These are phyloP conservation scores for Fusarium sterilihyphosum DNA, from an alignment of 2,329 filamentous ascomycete species.

Conservation along the genomic window DNA sequence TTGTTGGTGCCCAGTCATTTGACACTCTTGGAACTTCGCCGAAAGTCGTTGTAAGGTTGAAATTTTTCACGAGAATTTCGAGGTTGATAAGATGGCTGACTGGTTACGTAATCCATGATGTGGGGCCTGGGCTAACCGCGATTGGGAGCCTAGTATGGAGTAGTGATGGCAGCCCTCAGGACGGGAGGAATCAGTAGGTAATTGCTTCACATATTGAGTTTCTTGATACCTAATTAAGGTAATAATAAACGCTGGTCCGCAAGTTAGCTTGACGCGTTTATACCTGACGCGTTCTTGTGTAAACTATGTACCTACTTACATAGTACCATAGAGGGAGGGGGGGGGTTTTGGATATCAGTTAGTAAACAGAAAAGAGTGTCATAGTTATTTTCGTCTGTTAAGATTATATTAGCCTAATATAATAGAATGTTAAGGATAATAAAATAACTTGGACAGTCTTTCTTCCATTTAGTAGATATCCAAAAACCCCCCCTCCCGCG, in stretches of 20 bases:
- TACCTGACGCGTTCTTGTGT: background rate
- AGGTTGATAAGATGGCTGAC: conserved; percentile 9
- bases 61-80: conserved; percentile 25
- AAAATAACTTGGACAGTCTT: too few relatives aligned
- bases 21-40: background rate
- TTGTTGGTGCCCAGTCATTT: background rate
- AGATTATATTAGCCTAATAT: too few relatives aligned
- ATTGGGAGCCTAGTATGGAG: background rate
- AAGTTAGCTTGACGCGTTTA: background rate
- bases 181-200: background rate
- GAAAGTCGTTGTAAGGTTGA: conserved; percentile 8
- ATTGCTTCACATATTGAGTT: background rate
- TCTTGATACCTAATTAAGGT: background rate
- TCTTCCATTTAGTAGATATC: too few relatives aligned
- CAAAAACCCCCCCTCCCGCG: too few relatives aligned
- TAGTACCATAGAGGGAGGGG: background rate
- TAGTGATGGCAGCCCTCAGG: background rate
- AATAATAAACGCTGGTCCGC: background rate
- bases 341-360: too few relatives aligned
- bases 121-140: background rate
- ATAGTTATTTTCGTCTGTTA: too few relatives aligned
- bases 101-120: conserved; percentile 33
- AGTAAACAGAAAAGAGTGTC: too few relatives aligned
- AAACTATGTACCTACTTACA: background rate
- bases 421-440: too few relatives aligned